Evolutionary conservation across 2,329 filamentous ascomycete genomes (phyloP), one percentile per base, ranked within the genome.

Genomic region (Fusarium subglutinans): DNA sequence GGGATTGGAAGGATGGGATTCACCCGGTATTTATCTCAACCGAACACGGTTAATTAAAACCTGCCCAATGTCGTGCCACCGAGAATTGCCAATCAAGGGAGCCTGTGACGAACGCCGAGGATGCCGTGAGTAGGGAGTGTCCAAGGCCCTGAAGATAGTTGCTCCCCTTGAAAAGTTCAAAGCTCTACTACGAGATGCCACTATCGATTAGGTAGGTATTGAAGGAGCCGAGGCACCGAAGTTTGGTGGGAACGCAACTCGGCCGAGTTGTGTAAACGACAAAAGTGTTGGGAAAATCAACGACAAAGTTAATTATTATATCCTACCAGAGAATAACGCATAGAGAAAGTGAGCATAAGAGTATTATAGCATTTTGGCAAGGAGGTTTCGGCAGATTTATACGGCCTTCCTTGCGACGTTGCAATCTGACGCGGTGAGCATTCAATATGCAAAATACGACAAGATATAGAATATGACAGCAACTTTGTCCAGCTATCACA

Each of bases 191-290:
- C 14, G 44, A 62, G 70, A 72, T 69, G 69, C 57, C 63, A 54
- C 50, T 73, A 48, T 69, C 30, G 30, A 54, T 47, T 66, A 53
- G 53, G 40, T 24, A 20, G 18, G 20, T 41, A 22, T n/a, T n/a
- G 26, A 51, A 66, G 50, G 72, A 67, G 55, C 76, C 76, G 73
- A 75, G 76, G 76, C 58, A 70, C 73, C 30, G 56, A 53, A 41
- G 48, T 70, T 68, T 60, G 57, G 61, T 72, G 76, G 74, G 44
- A 66, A 53, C 56, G 45, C 60, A 63, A 53, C 51, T 55, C 55
- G 48, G 62, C 53, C 45, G 62, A 54, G 44, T 44, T 57, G 40
- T 68, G 51, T 60, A 40, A 60, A 28, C 24, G 35, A 56, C 8
- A 11, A 43, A 58, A 67, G 28, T 60, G 68, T 76, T 74, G 54